Evolutionary conservation across 352 stramenopile species (phyloP).

Genomic region (Phytophthora brassicae): DNA sequence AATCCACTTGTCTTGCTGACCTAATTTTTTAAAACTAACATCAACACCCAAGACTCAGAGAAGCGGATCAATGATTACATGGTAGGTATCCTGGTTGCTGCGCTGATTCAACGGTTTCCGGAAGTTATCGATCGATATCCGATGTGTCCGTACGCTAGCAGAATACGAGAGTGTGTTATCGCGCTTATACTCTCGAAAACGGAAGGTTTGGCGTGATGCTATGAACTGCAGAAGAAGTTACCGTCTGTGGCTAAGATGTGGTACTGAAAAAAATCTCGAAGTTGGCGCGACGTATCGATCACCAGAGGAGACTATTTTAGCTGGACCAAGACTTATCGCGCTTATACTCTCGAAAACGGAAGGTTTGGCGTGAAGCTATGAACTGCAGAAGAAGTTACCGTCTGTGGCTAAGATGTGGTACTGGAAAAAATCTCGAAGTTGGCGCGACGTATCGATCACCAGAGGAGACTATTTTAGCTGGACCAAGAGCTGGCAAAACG

Average conservation of each 20-base stretch:
- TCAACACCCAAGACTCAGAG: constrained; percentile 8
- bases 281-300: neutral
- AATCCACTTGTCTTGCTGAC: neutral
- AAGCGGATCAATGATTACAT: neutral
- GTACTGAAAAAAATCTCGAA: neutral
- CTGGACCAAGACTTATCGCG: too few relatives aligned
- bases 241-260: neutral
- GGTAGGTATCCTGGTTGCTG: too few relatives aligned
- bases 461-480: constrained; percentile 5
- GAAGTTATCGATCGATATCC: constrained; percentile 9
- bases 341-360: constrained; percentile 3
- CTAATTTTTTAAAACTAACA: constrained; percentile 9
- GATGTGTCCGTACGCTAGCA: constrained; percentile 7
- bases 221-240: neutral
- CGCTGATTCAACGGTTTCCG: neutral
- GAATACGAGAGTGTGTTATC: neutral
- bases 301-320: constrained; percentile 8
- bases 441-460: constrained; percentile 4
- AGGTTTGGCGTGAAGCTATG: neutral
- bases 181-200: constrained; percentile 1
- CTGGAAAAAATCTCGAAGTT: neutral
- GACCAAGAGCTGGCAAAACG: constrained; percentile 4
- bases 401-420: neutral
- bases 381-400: neutral
- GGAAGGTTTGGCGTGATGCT: constrained; percentile 1